These are phyloP conservation scores for Xylaria bambusicola DNA, from an alignment of 495 filamentous ascomycete species.

Conservation along the genomic window DNA sequence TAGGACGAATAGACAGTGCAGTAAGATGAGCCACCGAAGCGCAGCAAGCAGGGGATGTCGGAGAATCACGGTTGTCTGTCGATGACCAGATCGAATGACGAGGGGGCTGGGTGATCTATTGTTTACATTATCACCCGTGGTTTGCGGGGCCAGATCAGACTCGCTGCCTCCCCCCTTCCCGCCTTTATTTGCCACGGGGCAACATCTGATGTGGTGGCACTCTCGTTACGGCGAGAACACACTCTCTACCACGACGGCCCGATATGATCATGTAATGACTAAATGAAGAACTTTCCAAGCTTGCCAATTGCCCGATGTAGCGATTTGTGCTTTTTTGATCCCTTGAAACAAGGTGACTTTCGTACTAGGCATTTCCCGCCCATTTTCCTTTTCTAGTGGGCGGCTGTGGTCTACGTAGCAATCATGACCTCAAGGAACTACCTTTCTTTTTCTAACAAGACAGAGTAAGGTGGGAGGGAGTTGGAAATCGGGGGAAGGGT, in stretches of 20 bases:
- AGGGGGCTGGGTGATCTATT: not conserved
- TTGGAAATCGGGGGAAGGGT: not conserved
- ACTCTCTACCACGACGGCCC: not conserved
- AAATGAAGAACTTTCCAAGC: not conserved
- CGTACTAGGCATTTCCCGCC: too few relatives aligned
- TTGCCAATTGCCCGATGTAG: not conserved
- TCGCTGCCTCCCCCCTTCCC: not conserved
- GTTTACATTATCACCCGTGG: not conserved
- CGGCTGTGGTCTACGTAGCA: too few relatives aligned
- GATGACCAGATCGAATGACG: not conserved
- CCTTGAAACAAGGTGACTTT: too few relatives aligned
- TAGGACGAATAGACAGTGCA: not conserved
- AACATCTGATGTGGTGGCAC: not conserved
- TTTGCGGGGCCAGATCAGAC: constrained; percentile 1
- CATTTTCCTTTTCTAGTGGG: too few relatives aligned
- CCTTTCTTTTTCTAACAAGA: not conserved
- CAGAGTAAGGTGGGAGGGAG: not conserved
- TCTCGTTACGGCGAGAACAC: not conserved
- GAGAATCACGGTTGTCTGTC: not conserved
- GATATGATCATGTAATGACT: not conserved
- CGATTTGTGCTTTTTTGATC: not conserved
- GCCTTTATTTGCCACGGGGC: not conserved
- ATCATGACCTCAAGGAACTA: too few relatives aligned
- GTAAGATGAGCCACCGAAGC: not conserved
- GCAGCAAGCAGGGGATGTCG: not conserved